A percentile compares a stretch with the other conserved stretches of the same genome.
Evolutionary conservation across 2,329 filamentous ascomycete genomes (phyloP).

Genomic region (Trichoderma afroharzianum): DNA sequence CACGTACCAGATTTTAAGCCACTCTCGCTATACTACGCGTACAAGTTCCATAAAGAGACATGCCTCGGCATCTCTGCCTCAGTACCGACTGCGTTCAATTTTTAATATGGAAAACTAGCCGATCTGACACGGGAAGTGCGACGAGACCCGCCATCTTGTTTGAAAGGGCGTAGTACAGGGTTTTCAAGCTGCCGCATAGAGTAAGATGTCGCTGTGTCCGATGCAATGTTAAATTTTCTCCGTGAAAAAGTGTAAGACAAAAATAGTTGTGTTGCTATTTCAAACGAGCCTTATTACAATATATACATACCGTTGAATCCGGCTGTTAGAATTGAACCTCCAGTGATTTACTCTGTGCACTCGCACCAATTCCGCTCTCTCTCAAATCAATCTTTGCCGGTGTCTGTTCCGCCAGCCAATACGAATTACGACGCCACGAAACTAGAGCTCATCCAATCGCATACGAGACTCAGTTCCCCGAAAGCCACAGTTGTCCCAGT

Average conservation of each 20-base stretch:
- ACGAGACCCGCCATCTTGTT: background rate
- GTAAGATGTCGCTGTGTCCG: constrained; percentile 3
- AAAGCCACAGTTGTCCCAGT: background rate
- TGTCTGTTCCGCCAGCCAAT: background rate
- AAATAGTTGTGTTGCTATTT: background rate
- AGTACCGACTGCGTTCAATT: background rate
- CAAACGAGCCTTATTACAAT: background rate
- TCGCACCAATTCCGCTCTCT: background rate
- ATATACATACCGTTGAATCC: background rate
- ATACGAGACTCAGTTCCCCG: background rate
- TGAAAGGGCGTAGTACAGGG: background rate
- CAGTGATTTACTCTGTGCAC: background rate
- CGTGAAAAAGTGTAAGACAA: background rate
- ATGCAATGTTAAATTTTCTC: background rate
- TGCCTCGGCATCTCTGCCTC: constrained; percentile 5
- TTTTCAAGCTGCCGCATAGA: background rate
- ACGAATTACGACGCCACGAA: background rate
- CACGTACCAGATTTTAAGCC: background rate
- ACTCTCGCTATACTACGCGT: background rate
- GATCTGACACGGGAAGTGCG: background rate
- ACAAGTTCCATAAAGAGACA: background rate
- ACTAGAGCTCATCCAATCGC: background rate
- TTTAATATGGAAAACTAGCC: background rate
- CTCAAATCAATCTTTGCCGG: background rate
- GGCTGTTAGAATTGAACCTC: background rate